A percentile compares a stretch with the other conserved stretches of the same genome.
Conservation (phyloP, 1,284 basidiomycete genomes). For the Ceratobasidium sp. region DNA sequence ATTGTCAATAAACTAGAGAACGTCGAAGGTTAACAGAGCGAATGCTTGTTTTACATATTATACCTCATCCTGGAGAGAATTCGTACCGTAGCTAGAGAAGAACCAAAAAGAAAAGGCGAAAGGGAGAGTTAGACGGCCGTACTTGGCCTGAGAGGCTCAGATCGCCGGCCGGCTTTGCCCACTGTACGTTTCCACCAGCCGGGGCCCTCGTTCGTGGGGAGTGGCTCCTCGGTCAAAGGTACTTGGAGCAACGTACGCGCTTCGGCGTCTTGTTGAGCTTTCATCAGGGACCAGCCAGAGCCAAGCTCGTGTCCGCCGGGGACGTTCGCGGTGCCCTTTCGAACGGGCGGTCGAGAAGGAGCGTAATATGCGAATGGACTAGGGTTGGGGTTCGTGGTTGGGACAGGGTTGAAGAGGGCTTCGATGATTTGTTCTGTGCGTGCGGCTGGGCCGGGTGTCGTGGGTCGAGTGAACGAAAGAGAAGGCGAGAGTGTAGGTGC, state of each 20-base stretch:
- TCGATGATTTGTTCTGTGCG: constrained; percentile 76
- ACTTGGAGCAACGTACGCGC: constrained; percentile 17
- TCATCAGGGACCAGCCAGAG: constrained; percentile 32
- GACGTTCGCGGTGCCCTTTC: constrained; percentile 26
- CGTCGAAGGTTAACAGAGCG: no score
- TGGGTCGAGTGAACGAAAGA: constrained; percentile 46
- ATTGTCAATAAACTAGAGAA: no score
- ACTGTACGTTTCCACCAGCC: constrained; percentile 40
- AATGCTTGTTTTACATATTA: constrained; percentile 25
- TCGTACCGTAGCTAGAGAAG: constrained; percentile 5
- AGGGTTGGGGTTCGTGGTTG: constrained; percentile 42
- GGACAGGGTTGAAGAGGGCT: constrained; percentile 76
- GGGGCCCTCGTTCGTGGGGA: background rate
- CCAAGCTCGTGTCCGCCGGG: constrained; percentile 9
- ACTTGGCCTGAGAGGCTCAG: background rate
- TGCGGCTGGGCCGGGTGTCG: constrained; percentile 60
- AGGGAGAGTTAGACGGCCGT: constrained; percentile 1
- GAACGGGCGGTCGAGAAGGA: constrained; percentile 21
- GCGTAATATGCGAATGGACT: constrained; percentile 41
- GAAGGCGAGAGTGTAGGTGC: constrained; percentile 32
- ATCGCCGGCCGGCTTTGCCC: background rate
- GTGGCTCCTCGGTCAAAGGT: background rate
- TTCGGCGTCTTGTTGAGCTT: constrained; percentile 39
- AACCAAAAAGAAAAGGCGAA: no score
- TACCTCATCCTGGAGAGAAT: constrained; percentile 40